Evolutionary conservation across 2,329 filamentous ascomycete genomes (phyloP).

Genomic region (Pseudocercospora cruenta): DNA sequence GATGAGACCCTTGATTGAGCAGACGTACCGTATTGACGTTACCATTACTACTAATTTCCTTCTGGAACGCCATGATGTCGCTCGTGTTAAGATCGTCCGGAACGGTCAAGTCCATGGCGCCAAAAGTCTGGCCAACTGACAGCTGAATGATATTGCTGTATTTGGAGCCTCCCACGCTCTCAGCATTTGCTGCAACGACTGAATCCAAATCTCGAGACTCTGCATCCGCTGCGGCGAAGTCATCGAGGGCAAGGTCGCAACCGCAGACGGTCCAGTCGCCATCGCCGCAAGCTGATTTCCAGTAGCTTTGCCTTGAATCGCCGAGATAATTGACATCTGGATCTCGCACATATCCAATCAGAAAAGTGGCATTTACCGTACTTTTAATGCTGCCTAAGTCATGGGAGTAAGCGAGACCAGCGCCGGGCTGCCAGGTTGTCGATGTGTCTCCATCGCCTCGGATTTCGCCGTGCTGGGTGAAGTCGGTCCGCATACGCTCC

Average conservation of each 20-base stretch:
- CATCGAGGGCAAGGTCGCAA: conserved; percentile 45
- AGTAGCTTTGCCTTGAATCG: conserved; percentile 46
- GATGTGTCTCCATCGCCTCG: neutral
- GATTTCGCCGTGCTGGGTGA: neutral
- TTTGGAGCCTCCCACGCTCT: conserved; percentile 37
- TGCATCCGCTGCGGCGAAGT: conserved; percentile 43
- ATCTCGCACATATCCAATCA: conserved; percentile 47
- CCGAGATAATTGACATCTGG: conserved; percentile 48
- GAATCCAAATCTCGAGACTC: conserved; percentile 38
- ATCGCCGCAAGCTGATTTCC: conserved; percentile 42
- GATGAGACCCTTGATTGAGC: too few relatives aligned
- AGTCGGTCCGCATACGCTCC: neutral
- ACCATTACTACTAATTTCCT: conserved; percentile 55
- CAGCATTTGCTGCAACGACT: conserved; percentile 25
- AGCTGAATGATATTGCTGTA: conserved; percentile 42
- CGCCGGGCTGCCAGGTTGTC: neutral
- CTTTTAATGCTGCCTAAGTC: conserved; percentile 40
- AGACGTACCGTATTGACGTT: conserved; percentile 34
- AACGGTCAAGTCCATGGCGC: conserved; percentile 53
- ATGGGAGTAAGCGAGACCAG: neutral
- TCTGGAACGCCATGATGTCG: conserved; percentile 54
- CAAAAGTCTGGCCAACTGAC: conserved; percentile 55
- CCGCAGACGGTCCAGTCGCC: conserved; percentile 35
- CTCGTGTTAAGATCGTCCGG: conserved; percentile 44
- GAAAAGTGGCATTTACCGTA: conserved; percentile 44